phyloP scores from a whole-genome alignment of 2,329 filamentous ascomycete genomes.

The Thielaviopsis populi region DNA sequence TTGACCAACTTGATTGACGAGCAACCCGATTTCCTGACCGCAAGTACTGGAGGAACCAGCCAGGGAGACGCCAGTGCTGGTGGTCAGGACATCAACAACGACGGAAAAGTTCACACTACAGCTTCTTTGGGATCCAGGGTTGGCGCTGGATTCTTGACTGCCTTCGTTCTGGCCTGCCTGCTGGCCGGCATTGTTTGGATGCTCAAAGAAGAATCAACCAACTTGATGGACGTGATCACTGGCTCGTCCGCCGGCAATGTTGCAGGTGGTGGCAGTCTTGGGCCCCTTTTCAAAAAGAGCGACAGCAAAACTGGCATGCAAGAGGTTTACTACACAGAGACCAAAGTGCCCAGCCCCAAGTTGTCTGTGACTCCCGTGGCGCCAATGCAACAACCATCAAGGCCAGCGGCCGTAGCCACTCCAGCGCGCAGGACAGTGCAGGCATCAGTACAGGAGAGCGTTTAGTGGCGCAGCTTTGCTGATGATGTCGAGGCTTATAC shows the following conservation, averaged over 20 bases:
- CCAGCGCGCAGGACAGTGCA: neutral
- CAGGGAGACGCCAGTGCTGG: conserved; percentile 32
- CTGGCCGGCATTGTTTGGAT: conserved; percentile 38
- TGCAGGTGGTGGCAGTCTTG: neutral
- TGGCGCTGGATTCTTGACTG: conserved; percentile 51
- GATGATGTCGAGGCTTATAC: neutral
- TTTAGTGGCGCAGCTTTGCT: neutral
- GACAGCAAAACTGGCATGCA: neutral
- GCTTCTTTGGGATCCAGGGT: conserved; percentile 42
- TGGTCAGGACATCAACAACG: conserved; percentile 30
- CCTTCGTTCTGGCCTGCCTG: conserved; percentile 39
- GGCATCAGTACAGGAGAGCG: neutral
- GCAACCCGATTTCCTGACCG: conserved; percentile 30
- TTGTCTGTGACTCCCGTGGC: neutral
- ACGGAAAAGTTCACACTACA: conserved; percentile 22
- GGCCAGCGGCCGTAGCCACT: neutral
- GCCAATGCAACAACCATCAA: neutral
- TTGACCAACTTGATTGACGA: conserved; percentile 43
- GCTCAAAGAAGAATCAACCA: conserved; percentile 32
- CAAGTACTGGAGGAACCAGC: conserved; percentile 43
- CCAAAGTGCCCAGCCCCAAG: neutral
- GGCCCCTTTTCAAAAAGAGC: neutral
- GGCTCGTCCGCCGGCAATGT: neutral
- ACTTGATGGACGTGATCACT: neutral
- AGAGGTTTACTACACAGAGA: neutral